These are phyloP conservation scores for Hymenoscyphus infarciens DNA, from an alignment of 2,329 filamentous ascomycete genomes.

Conservation along the genomic window DNA sequence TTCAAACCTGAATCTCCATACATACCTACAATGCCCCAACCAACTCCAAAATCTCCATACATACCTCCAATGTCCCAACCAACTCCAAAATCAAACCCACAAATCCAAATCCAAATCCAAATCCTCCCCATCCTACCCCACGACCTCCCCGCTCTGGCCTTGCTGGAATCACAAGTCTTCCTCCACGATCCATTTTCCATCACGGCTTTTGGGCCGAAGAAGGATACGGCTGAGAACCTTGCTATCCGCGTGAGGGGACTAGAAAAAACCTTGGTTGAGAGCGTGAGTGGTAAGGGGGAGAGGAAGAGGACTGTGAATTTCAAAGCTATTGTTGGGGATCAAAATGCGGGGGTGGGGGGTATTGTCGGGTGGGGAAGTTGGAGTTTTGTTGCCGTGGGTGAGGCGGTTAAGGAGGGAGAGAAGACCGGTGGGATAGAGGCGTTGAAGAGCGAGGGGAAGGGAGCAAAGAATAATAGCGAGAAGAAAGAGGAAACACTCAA, in stretches of 20 bases:
- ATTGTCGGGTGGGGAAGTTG: neutral
- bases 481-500: no score
- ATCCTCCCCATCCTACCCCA: neutral
- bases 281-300: neutral
- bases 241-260: constrained; percentile 2
- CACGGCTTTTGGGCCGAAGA: constrained; percentile 15
- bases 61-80: no score
- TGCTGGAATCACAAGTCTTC: constrained; percentile 17
- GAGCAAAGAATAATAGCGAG: no score
- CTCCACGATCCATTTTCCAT: constrained; percentile 17
- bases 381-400: constrained; percentile 22
- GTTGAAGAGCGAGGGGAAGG: no score
- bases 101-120: neutral
- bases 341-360: neutral
- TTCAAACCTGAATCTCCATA: no score
- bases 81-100: neutral
- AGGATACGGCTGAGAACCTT: constrained; percentile 4
- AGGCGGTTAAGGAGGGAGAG: constrained; percentile 11
- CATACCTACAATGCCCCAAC: no score
- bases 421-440: no score
- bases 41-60: neutral
- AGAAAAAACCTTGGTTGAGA: neutral
- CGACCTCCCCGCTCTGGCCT: constrained; percentile 31
- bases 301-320: neutral
- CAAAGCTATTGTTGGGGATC: neutral